These are phyloP conservation scores for Starmerella vitae DNA, from an alignment of 805 yeast species.

Conservation along the genomic window DNA sequence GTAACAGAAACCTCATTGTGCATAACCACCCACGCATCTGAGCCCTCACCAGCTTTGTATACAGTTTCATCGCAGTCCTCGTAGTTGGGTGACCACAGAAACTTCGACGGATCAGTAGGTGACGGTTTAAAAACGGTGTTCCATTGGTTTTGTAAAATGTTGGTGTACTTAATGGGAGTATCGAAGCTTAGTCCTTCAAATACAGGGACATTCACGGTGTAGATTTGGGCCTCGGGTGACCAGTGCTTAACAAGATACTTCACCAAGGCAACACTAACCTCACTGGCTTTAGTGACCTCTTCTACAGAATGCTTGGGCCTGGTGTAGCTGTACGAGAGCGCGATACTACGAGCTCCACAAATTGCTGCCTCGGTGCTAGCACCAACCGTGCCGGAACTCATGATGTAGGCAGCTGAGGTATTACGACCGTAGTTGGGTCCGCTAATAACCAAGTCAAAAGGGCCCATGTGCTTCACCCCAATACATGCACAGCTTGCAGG, in stretches of 20 bases:
- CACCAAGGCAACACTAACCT: slow-evolving; percentile 50
- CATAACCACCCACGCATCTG: slow-evolving; percentile 59
- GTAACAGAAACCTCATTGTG: slow-evolving; percentile 40
- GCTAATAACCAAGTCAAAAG: slow-evolving; percentile 72
- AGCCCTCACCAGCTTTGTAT: slow-evolving; percentile 32
- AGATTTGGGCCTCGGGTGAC: slow-evolving; percentile 49
- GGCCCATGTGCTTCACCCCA: slow-evolving; percentile 58
- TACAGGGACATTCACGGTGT: slow-evolving; percentile 75
- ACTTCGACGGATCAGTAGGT: slow-evolving; percentile 23
- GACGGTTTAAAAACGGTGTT: slow-evolving; percentile 39
- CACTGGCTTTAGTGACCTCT: slow-evolving; percentile 50
- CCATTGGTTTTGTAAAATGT: slow-evolving; percentile 78
- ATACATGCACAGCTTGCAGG: slow-evolving; percentile 94
- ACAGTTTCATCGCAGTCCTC: slow-evolving; percentile 47
- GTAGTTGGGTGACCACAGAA: slow-evolving; percentile 77
- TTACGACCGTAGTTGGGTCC: slow-evolving; percentile 97
- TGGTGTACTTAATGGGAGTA: slow-evolving; percentile 58
- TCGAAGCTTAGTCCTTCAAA: slow-evolving; percentile 38
- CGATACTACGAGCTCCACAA: slow-evolving; percentile 49
- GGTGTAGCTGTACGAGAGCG: slow-evolving; percentile 73
- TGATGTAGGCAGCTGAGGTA: slow-evolving; percentile 72
- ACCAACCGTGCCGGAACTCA: slow-evolving; percentile 91
- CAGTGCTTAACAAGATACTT: slow-evolving; percentile 47
- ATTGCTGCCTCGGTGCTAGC: slow-evolving; percentile 92
- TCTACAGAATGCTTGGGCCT: slow-evolving; percentile 36